Evolutionary conservation across 345 rosid species (phyloP).

Genomic region (Hibiscus syriacus): DNA sequence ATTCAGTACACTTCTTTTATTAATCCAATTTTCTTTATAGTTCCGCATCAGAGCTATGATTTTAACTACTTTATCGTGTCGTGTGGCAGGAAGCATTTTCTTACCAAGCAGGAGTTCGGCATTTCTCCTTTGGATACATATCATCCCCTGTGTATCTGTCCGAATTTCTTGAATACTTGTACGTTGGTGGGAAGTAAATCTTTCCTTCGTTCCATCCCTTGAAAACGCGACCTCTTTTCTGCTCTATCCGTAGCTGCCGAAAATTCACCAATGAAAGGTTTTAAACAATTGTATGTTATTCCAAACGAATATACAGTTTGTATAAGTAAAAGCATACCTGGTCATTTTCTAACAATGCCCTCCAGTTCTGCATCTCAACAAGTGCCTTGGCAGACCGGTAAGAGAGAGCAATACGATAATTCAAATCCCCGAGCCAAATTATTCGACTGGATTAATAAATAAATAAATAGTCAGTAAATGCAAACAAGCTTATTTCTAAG

Average conservation of each 20-base stretch:
- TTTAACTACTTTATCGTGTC: neutral
- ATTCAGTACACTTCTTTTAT: constrained; percentile 15
- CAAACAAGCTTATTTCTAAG: neutral
- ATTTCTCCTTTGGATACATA: constrained; percentile 89
- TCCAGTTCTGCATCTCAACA: constrained; percentile 98
- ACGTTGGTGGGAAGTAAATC: constrained; percentile 94
- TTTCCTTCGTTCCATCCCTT: constrained; percentile 92
- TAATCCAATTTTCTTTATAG: neutral
- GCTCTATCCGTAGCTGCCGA: constrained; percentile 86
- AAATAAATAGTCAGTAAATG: neutral
- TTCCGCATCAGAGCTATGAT: neutral
- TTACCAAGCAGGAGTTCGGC: constrained; percentile 99
- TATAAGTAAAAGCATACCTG: constrained; percentile 50
- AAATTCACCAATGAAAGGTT: constrained; percentile 9
- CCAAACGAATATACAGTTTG: neutral
- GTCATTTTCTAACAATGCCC: constrained; percentile 87
- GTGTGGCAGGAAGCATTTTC: constrained; percentile 10
- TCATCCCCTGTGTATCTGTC: constrained; percentile 96
- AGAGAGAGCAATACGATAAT: constrained; percentile 91
- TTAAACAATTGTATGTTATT: neutral
- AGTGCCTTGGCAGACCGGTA: constrained; percentile 97
- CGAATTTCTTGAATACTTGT: constrained; percentile 93
- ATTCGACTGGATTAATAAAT: constrained; percentile 63
- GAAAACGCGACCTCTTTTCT: constrained; percentile 75
- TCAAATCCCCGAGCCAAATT: constrained; percentile 97